A percentile compares a stretch with the other conserved stretches of the same genome.
phyloP scores from a whole-genome alignment of 1,284 basidiomycete species.

The Fomitopsis schrenkii region DNA sequence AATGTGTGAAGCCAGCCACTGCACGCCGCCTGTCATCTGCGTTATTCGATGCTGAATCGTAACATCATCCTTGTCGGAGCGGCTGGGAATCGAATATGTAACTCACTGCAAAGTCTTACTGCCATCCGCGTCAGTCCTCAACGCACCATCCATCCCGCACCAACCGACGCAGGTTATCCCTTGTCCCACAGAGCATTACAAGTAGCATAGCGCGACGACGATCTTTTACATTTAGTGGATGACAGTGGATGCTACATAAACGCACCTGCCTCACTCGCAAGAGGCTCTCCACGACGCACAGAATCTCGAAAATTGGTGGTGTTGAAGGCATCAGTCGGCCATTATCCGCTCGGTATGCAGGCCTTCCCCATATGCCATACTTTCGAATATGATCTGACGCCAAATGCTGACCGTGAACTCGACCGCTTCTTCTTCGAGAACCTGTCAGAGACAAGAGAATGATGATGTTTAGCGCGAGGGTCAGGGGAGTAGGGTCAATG shows the following conservation, averaged over 20 bases:
- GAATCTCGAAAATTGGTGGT: background rate
- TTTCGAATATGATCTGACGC: constrained; percentile 89
- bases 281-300: constrained; percentile 11
- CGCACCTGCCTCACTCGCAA: constrained; percentile 25
- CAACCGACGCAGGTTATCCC: background rate
- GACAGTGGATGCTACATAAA: constrained; percentile 28
- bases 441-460: constrained; percentile 39
- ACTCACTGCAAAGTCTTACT: constrained; percentile 22
- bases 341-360: constrained; percentile 75
- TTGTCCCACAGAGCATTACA: constrained; percentile 9
- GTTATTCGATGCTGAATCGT: background rate
- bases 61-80: constrained; percentile 11
- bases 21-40: background rate
- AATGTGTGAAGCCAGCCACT: background rate
- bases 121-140: background rate
- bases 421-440: constrained; percentile 83
- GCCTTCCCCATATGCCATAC: constrained; percentile 83
- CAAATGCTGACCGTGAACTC: constrained; percentile 75
- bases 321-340: constrained; percentile 46
- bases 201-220: constrained; percentile 16
- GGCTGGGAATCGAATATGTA: constrained; percentile 17
- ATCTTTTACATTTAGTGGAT: constrained; percentile 28
- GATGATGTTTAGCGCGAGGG: constrained; percentile 3
- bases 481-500: background rate
- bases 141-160: background rate